Evolutionary conservation across 805 yeast species (phyloP).

Genomic region (Jamesozyma rosinii): DNA sequence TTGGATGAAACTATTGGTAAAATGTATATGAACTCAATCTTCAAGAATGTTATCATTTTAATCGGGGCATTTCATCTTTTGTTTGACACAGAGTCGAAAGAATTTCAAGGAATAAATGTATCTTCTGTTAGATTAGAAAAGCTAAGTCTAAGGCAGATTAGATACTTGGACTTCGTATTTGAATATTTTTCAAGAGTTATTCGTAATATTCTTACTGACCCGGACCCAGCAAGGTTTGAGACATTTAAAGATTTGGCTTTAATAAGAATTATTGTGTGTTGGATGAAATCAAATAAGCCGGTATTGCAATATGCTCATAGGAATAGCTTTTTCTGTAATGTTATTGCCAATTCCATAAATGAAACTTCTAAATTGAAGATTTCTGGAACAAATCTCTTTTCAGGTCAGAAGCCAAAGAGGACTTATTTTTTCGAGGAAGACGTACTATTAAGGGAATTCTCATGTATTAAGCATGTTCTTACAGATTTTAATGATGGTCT

Average conservation of each 20-base stretch:
- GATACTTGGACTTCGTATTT: slow-evolving; percentile 36
- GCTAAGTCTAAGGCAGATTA: too few species aligned
- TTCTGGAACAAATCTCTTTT: slow-evolving; percentile 10
- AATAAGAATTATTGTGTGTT: slow-evolving; percentile 45
- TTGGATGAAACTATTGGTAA: background rate
- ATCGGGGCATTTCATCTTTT: slow-evolving; percentile 25
- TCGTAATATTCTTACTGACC: slow-evolving; percentile 23
- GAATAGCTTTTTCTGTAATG: slow-evolving; percentile 26
- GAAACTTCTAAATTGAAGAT: slow-evolving; percentile 16
- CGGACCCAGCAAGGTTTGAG: slow-evolving; percentile 20
- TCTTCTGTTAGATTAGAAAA: slow-evolving; percentile 3
- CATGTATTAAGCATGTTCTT: slow-evolving; percentile 44
- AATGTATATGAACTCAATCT: slow-evolving; percentile 11
- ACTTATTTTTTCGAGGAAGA: slow-evolving; percentile 55
- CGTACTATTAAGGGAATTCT: slow-evolving; percentile 50
- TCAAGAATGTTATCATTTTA: slow-evolving; percentile 15
- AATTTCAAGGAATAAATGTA: background rate
- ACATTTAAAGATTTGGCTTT: slow-evolving; percentile 26
- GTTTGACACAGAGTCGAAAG: slow-evolving; percentile 3
- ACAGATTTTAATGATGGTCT: slow-evolving; percentile 50
- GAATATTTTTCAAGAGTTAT: slow-evolving; percentile 33
- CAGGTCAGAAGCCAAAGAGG: slow-evolving; percentile 24
- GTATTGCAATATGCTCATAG: slow-evolving; percentile 33
- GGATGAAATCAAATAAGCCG: slow-evolving; percentile 45
- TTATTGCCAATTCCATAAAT: slow-evolving; percentile 28